These are phyloP conservation scores for Micractinium sp. DNA, from an alignment of 139 green algal species.

Conservation along the genomic window DNA sequence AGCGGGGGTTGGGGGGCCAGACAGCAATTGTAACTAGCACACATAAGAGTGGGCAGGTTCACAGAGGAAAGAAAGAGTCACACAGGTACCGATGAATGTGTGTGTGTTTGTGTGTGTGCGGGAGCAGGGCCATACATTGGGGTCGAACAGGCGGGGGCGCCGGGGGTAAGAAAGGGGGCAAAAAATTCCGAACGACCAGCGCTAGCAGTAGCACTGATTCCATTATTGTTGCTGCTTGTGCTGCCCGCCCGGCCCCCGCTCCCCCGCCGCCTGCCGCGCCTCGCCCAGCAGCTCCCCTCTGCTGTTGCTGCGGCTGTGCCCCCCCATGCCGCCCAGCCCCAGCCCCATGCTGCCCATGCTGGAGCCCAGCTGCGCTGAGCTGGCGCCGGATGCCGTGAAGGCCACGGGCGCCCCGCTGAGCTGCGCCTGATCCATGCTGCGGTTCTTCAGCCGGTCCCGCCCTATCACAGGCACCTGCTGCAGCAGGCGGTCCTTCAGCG, in stretches of 20 bases:
- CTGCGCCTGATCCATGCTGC: constrained; percentile 1
- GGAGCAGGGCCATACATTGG: no score
- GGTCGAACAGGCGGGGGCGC: no score
- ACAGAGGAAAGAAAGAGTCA: no score
- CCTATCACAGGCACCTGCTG: constrained; percentile 47
- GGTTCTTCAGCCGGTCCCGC: constrained; percentile 36
- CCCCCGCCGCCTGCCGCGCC: background rate
- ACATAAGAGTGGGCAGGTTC: no score
- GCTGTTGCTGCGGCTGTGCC: constrained; percentile 11
- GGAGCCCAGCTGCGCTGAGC: background rate
- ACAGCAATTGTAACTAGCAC: no score
- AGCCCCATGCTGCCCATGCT: background rate
- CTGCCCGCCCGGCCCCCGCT: background rate
- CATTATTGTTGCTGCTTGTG: no score
- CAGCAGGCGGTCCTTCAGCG: constrained; percentile 31
- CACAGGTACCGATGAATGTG: no score
- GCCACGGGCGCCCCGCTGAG: background rate
- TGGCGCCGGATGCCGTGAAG: constrained; percentile 6
- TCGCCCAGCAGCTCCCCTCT: background rate
- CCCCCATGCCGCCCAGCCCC: background rate
- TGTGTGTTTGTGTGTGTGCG: no score
- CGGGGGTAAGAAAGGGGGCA: no score
- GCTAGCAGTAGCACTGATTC: no score
- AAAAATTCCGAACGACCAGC: no score
- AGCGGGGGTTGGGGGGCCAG: no score